Percentiles rank a stretch among this genome's conserved stretches.
Conservation (phyloP, 345 rosid species). For the Linum trigynum region DNA sequence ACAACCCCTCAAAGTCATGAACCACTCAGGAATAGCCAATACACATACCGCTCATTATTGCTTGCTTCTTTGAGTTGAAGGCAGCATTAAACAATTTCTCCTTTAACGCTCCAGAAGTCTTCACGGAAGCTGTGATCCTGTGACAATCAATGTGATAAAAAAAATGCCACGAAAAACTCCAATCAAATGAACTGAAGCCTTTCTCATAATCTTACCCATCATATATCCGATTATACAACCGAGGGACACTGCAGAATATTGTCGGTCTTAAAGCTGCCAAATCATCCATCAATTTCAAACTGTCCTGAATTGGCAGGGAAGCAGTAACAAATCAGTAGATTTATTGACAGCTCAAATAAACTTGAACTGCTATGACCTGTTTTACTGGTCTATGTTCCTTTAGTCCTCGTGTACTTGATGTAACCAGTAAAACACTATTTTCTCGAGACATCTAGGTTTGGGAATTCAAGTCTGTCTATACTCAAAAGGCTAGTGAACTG, state of each 20-base stretch:
- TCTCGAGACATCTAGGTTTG: too few relatives aligned
- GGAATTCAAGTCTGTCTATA: too few relatives aligned
- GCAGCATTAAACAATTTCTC: constrained; percentile 25
- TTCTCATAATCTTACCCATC: constrained; percentile 17
- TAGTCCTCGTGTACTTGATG: constrained; percentile 4
- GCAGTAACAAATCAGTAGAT: neutral
- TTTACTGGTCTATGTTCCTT: neutral
- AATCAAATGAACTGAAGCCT: neutral
- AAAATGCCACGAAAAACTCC: constrained; percentile 7
- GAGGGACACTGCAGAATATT: constrained; percentile 23
- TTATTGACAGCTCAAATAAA: neutral
- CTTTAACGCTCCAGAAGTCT: constrained; percentile 19
- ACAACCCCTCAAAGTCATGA: neutral
- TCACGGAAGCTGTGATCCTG: constrained; percentile 24
- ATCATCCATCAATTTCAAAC: constrained; percentile 25
- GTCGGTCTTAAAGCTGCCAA: constrained; percentile 24
- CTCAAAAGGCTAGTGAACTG: too few relatives aligned
- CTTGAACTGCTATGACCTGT: too few relatives aligned
- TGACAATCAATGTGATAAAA: constrained; percentile 11
- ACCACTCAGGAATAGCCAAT: neutral
- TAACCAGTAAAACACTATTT: neutral
- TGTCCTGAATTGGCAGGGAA: constrained; percentile 17
- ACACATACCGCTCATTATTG: constrained; percentile 22
- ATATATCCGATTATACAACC: constrained; percentile 23
- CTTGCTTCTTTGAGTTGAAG: constrained; percentile 23